A percentile compares a stretch with the other conserved stretches of the same genome.
Conservation (phyloP, 2,329 filamentous ascomycete genomes). For the Rasamsonia emersonii region DNA sequence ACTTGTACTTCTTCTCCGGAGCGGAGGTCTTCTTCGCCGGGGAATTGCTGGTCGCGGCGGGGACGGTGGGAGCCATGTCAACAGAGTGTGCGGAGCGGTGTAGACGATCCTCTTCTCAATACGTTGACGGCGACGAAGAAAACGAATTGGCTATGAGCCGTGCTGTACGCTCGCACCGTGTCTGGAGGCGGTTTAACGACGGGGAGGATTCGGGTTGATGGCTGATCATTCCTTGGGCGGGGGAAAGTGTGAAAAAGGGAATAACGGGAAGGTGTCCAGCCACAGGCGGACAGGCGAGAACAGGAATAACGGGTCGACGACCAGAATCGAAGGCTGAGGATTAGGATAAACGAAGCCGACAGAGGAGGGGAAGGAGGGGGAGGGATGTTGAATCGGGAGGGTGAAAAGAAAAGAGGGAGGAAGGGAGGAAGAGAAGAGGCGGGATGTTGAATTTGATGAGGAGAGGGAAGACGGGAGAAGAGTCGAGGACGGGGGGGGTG, state of each 20-base stretch:
- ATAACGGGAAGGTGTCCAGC: constrained; percentile 27
- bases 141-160: constrained; percentile 27
- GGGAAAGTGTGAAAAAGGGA: constrained; percentile 15
- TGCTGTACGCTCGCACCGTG: constrained; percentile 34
- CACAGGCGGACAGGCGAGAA: constrained; percentile 26
- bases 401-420: constrained; percentile 11
- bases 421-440: constrained; percentile 12
- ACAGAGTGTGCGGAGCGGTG: constrained; percentile 11
- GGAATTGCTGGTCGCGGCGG: constrained; percentile 59
- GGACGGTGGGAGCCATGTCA: constrained; percentile 39
- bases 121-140: constrained; percentile 15
- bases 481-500: constrained; percentile 12
- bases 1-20: constrained; percentile 98
- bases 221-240: constrained; percentile 37
- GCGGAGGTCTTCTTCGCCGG: constrained; percentile 73
- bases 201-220: constrained; percentile 28
- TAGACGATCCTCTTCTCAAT: constrained; percentile 18
- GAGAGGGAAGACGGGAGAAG: constrained; percentile 13
- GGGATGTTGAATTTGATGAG: constrained; percentile 10
- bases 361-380: constrained; percentile 7
- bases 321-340: constrained; percentile 15
- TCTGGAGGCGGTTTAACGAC: constrained; percentile 34
- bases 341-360: constrained; percentile 12
- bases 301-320: constrained; percentile 9
- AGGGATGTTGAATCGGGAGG: constrained; percentile 14